Evolutionary conservation across 73 alveolate species (phyloP), one percentile per base, ranked within the genome.

Genomic region (Durusdinium trenchii): DNA sequence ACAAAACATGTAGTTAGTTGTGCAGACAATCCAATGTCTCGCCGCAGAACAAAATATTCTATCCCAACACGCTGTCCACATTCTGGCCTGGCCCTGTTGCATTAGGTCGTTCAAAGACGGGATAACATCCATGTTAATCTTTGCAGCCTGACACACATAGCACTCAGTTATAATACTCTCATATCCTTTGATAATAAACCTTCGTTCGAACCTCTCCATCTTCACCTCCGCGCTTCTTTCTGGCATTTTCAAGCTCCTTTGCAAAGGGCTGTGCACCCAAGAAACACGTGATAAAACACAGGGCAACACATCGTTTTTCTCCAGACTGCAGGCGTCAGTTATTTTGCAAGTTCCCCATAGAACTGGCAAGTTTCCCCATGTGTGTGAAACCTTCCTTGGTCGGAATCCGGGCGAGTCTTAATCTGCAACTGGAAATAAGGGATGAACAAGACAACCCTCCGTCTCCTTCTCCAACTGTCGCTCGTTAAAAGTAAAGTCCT

Each of bases 31-130:
- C 23, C 12, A 16, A 57, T 57, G 23, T 57, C 12, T 23, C 32
- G 69, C 32, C 23, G 23, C 69, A 57, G 32, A 57, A 16, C 12
- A 12, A 57, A n/a, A n/a, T n/a, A n/a, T n/a, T n/a, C n/a, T n/a
- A n/a, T n/a, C n/a, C n/a, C n/a, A n/a, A n/a, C n/a, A n/a, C n/a
- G n/a, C n/a, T 40, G 35, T 23, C 36, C 9, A 10, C 30, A 6
- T 64, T 40, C 85, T 54, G 82, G 54, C 95, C 96, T 89, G 96
- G 45, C 96, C 96, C 96, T 89, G 96, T 86, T 89, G 96, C 96
- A 89, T 89, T 51, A 89, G 71, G 51, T 89, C 96, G 86, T 89
- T 89, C 46, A 89, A 62, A 2, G 96, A 89, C 38, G 96, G 96
- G 47, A 89, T 89, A 40, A 89, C 73, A 69, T 89, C 96, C 96